Evolutionary conservation across 371 early-diverging fungal genomes (phyloP).

Genomic region (Mortierella sp.): DNA sequence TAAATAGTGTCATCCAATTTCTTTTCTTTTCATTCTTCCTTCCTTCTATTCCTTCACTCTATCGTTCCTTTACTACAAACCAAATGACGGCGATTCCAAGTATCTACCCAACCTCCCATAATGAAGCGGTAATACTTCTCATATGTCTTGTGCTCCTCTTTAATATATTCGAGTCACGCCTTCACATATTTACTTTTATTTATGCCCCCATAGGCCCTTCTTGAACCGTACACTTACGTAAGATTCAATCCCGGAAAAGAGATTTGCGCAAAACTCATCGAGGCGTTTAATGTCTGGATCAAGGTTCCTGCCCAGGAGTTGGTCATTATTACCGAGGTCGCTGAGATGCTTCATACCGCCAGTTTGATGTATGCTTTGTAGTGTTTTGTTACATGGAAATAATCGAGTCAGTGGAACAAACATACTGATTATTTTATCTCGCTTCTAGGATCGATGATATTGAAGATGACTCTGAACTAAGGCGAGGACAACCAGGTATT

Average conservation of each 20-base stretch:
- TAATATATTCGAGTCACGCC: too few relatives aligned
- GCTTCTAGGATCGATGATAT: constrained; percentile 90
- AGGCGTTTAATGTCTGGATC: constrained; percentile 92
- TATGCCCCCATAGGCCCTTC: constrained; percentile 61
- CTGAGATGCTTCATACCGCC: constrained; percentile 96
- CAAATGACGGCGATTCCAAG: constrained; percentile 31
- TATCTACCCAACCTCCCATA: constrained; percentile 37
- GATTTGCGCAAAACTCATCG: constrained; percentile 87
- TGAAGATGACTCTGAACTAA: constrained; percentile 90
- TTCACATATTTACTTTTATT: not conserved
- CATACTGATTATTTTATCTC: not conserved
- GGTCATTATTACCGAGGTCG: constrained; percentile 78
- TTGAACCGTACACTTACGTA: constrained; percentile 90
- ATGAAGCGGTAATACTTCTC: constrained; percentile 33
- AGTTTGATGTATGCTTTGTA: constrained; percentile 80
- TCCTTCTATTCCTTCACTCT: too few relatives aligned
- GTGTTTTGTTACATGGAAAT: not conserved
- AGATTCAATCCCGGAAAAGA: constrained; percentile 89
- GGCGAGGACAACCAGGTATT: constrained; percentile 89
- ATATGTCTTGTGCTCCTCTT: not conserved
- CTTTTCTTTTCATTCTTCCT: too few relatives aligned
- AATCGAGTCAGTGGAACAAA: too few relatives aligned
- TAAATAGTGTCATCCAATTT: too few relatives aligned
- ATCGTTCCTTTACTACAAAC: too few relatives aligned
- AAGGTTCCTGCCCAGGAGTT: constrained; percentile 78